phyloP scores from a whole-genome alignment of 176 grass and related monocot species.

The Rhynchospora breviuscula region DNA sequence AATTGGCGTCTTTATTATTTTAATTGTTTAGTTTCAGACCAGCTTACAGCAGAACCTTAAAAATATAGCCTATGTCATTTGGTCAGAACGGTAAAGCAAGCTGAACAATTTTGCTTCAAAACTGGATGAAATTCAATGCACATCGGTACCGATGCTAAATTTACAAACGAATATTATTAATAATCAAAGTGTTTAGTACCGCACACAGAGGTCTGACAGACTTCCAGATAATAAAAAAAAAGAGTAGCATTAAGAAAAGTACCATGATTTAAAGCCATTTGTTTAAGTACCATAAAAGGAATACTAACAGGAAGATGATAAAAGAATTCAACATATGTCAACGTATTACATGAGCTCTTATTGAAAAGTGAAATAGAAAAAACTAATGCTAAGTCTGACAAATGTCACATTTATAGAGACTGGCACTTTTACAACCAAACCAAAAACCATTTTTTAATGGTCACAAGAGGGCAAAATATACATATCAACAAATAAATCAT shows the following conservation, averaged over 20 bases:
- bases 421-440: conserved; percentile 23
- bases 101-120: background rate
- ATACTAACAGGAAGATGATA: background rate
- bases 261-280: background rate
- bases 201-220: background rate
- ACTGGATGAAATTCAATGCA: background rate
- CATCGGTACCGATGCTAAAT: background rate
- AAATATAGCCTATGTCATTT: background rate
- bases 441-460: conserved; percentile 25
- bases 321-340: background rate
- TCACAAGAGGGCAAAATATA: conserved; percentile 14
- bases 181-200: background rate
- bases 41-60: too few relatives aligned
- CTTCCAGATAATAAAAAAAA: background rate
- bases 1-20: too few relatives aligned
- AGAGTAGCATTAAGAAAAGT: background rate
- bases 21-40: too few relatives aligned
- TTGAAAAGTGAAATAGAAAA: conserved; percentile 7
- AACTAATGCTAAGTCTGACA: conserved; percentile 19
- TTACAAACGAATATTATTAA: background rate
- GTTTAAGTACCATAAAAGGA: background rate
- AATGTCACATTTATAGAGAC: background rate
- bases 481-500: conserved; percentile 28
- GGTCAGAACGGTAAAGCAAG: background rate
- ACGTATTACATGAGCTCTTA: conserved; percentile 23